A percentile compares a stretch with the other conserved stretches of the same genome.
phyloP scores from a whole-genome alignment of 2,329 filamentous ascomycete genomes.

The Hyphodiscus sp. region DNA sequence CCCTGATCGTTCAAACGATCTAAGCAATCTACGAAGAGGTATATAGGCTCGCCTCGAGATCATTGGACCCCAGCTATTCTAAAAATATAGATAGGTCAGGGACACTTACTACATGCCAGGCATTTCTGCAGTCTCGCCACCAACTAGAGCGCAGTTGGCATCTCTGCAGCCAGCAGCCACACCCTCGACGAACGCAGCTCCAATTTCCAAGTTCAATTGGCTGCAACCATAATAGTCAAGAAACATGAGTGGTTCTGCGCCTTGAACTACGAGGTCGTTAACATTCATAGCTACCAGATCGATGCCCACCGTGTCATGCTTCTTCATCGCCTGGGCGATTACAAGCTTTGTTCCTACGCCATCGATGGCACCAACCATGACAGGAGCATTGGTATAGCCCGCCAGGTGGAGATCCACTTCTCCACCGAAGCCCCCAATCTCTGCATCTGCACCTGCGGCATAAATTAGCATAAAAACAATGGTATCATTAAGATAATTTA shows the following conservation, averaged over 20 bases:
- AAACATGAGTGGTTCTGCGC: slow-evolving; percentile 91
- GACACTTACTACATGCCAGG: slow-evolving; percentile 63
- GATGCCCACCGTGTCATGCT: slow-evolving; percentile 92
- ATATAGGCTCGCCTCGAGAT: no score
- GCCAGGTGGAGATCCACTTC: slow-evolving; percentile 71
- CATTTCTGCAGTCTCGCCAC: slow-evolving; percentile 98
- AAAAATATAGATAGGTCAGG: not conserved
- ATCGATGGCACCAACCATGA: slow-evolving; percentile 90
- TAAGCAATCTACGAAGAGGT: no score
- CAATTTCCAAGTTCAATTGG: slow-evolving; percentile 70
- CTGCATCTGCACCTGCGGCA: slow-evolving; percentile 2
- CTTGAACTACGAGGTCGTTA: slow-evolving; percentile 94
- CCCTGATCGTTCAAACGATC: no score
- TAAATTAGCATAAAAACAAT: no score
- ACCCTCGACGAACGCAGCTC: slow-evolving; percentile 82
- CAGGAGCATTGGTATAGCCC: slow-evolving; percentile 67
- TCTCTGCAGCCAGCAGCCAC: slow-evolving; percentile 82
- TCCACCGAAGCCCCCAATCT: slow-evolving; percentile 89
- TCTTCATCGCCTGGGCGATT: slow-evolving; percentile 82
- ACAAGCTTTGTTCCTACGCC: slow-evolving; percentile 96
- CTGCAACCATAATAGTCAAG: slow-evolving; percentile 97
- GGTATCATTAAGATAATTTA: not conserved
- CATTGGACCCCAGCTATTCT: no score
- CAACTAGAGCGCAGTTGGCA: slow-evolving; percentile 84
- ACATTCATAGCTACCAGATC: slow-evolving; percentile 95